Evolutionary conservation across 768 basidiomycete species (phyloP).

Genomic region (Gymnopilus dilepis): DNA sequence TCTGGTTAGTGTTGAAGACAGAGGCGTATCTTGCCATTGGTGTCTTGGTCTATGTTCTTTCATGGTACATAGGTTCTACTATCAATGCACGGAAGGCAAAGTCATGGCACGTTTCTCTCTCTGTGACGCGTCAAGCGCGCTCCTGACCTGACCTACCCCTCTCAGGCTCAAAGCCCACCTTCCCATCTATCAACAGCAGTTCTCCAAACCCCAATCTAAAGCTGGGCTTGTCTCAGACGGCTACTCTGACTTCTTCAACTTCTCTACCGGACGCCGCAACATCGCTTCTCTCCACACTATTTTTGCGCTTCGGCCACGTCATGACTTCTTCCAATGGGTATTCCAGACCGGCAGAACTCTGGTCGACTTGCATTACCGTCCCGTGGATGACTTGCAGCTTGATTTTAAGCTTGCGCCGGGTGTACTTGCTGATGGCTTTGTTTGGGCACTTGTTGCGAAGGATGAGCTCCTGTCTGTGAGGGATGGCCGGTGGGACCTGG

Average conservation of each 20-base stretch:
- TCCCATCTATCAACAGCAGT: constrained; percentile 69
- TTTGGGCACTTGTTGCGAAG: constrained; percentile 87
- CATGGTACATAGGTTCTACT: constrained; percentile 64
- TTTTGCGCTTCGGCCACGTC: constrained; percentile 79
- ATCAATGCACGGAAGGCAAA: constrained; percentile 65
- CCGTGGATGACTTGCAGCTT: constrained; percentile 72
- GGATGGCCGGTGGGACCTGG: constrained; percentile 84
- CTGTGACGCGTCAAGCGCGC: constrained; percentile 15
- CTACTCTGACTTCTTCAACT: constrained; percentile 80
- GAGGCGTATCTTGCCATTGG: constrained; percentile 64
- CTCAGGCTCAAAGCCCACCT: constrained; percentile 66
- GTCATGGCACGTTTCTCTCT: constrained; percentile 59
- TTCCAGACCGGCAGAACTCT: constrained; percentile 68
- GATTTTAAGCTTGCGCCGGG: constrained; percentile 75
- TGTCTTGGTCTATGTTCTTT: constrained; percentile 58
- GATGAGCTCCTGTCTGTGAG: constrained; percentile 74
- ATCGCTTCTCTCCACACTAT: constrained; percentile 80
- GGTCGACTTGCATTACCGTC: constrained; percentile 77
- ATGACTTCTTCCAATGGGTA: constrained; percentile 74
- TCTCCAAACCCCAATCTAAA: constrained; percentile 65
- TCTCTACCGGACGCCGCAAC: constrained; percentile 85
- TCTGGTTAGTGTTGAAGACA: constrained; percentile 58
- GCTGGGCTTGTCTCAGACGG: constrained; percentile 69
- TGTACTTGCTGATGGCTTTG: constrained; percentile 63
- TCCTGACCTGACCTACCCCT: constrained; percentile 12